phyloP scores from a whole-genome alignment of 169 alveolate genomes.

The Blepharisma undulans region DNA sequence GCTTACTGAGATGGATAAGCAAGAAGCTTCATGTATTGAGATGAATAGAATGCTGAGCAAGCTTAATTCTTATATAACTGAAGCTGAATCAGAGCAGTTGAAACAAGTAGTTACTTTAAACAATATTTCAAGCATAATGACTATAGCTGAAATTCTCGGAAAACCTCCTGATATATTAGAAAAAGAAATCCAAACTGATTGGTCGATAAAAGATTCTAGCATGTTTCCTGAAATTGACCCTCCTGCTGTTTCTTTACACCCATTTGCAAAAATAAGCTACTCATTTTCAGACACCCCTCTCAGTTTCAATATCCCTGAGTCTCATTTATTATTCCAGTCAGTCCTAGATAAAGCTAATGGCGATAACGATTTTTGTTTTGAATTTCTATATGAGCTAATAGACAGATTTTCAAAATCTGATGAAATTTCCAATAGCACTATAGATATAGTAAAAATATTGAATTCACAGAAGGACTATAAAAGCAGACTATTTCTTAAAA shows the following conservation, averaged over 20 bases:
- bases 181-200: neutral
- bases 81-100: constrained; percentile 29
- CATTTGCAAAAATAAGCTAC: neutral
- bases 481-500: neutral
- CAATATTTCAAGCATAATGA: neutral
- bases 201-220: neutral
- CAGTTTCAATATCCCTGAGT: neutral
- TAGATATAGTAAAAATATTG: neutral
- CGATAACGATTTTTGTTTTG: neutral
- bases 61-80: constrained; percentile 8
- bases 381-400: neutral
- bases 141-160: neutral
- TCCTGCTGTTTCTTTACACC: neutral
- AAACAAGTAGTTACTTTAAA: constrained; percentile 23
- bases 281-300: neutral
- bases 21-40: constrained; percentile 16
- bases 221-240: neutral
- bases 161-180: neutral
- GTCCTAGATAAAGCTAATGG: neutral
- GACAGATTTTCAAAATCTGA: neutral
- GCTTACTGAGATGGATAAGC: constrained; percentile 1
- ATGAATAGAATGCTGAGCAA: neutral
- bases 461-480: neutral
- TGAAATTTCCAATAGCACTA: neutral
- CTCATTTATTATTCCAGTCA: neutral